Conservation (phyloP, 805 yeast genomes). For the Saccharomycopsis lassenensis region DNA sequence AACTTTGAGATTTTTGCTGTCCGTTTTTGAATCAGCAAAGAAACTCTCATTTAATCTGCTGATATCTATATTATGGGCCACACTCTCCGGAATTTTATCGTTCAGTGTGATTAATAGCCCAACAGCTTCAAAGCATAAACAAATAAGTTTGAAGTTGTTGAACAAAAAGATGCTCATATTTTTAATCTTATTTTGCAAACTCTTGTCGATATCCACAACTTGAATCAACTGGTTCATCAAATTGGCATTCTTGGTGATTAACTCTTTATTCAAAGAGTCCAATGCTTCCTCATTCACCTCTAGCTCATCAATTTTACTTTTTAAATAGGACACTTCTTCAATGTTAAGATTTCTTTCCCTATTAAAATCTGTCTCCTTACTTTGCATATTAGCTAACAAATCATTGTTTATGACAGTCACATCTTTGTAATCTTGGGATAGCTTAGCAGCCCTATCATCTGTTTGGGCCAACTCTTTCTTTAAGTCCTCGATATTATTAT, state of each 20-base stretch:
- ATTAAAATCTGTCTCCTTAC: conserved; percentile 48
- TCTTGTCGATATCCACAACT: conserved; percentile 25
- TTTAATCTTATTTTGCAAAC: conserved; percentile 27
- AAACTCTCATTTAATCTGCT: conserved; percentile 13
- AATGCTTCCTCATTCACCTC: conserved; percentile 36
- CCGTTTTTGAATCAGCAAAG: neutral
- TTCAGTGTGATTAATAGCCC: conserved; percentile 57
- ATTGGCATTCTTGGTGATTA: conserved; percentile 20
- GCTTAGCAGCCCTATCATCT: too few relatives aligned
- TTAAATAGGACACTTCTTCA: conserved; percentile 39
- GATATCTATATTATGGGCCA: conserved; percentile 11
- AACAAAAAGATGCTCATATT: conserved; percentile 33
- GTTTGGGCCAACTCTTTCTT: conserved; percentile 15
- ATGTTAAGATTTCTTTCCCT: conserved; percentile 41
- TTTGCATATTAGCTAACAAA: conserved; percentile 54
- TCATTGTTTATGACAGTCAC: conserved; percentile 43
- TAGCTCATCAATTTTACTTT: conserved; percentile 34
- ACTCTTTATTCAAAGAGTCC: conserved; percentile 32
- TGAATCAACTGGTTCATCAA: conserved; percentile 23
- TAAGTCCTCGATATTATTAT: conserved; percentile 2
- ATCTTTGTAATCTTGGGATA: conserved; percentile 21
- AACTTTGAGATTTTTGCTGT: conserved; percentile 32
- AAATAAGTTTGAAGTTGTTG: conserved; percentile 35
- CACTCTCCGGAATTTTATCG: conserved; percentile 17
- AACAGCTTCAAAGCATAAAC: conserved; percentile 58